Evolutionary conservation across 2,329 filamentous ascomycete genomes (phyloP), one percentile per base, ranked within the genome.

Genomic region (Microsporum canis): DNA sequence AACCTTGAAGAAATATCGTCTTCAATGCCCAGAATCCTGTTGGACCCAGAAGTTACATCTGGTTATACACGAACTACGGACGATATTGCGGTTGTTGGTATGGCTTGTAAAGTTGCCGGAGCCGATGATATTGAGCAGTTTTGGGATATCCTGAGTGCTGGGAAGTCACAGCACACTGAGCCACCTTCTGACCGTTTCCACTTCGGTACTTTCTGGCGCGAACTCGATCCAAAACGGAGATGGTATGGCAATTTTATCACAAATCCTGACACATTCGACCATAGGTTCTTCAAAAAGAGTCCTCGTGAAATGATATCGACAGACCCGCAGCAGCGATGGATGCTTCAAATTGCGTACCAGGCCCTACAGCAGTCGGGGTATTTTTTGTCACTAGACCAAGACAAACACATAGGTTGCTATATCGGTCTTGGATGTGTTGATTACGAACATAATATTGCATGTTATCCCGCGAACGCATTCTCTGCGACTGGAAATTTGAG

Each of bases 241-340:
- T 33, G 57, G 64, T 61, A 60, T n/a, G 61, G 63, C n/a, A 63
- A 66, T 60, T 63, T 66, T 45, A 60, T 66, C 5, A 29, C 60
- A 3, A 69, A 72, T 56, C 47, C 66, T 3, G 58, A 61, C 1
- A 34, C 57, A 2, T 74, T 74, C 43, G 72, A 75, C 61, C 65
- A 68, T 0, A 60, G 64, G 0, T 74, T 75, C 57, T 65, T 57
- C 45, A 57, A 33, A 31, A 63, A 58, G 51, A 65, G 43, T 31
- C 58, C 45, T 34, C 62, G 60, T 7, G 66, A 68, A 55, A 65
- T 63, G 12, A 47, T 53, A 17, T 61, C 27, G 14, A 65, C 68
- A 57, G 68, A 69, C 61, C 66, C 68, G 31, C 65, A 68, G 58
- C 65, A 69, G 45, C 57, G 68, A 36, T 60, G 61, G 29, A 53